Conservation (phyloP, 805 yeast genomes). For the Hyphopichia homilentoma region DNA sequence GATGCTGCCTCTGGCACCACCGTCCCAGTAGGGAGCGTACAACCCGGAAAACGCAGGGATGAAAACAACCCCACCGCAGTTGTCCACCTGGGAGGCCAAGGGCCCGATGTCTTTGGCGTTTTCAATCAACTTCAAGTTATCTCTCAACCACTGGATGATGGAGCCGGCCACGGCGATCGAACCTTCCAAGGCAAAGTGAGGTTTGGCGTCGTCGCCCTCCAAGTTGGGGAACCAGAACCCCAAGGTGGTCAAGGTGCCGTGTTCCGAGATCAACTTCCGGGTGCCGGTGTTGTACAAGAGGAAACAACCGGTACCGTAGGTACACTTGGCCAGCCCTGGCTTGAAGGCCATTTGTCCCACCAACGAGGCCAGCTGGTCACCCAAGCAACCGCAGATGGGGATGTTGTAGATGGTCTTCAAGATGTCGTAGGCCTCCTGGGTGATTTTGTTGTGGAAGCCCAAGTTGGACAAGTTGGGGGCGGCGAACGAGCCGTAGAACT, state of each 20-base stretch:
- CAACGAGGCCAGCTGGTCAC: slow-evolving; percentile 91
- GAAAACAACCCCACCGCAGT: slow-evolving; percentile 88
- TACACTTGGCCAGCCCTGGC: slow-evolving; percentile 87
- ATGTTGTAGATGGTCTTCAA: slow-evolving; percentile 49
- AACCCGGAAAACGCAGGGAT: slow-evolving; percentile 94
- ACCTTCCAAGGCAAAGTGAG: slow-evolving; percentile 91
- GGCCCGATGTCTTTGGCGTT: slow-evolving; percentile 88
- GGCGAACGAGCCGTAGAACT: slow-evolving; percentile 68
- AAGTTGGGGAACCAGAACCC: slow-evolving; percentile 85
- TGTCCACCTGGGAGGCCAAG: slow-evolving; percentile 73
- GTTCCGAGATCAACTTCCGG: slow-evolving; percentile 61
- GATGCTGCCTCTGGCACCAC: slow-evolving; percentile 87
- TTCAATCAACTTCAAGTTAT: slow-evolving; percentile 78
- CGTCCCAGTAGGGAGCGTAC: slow-evolving; percentile 95
- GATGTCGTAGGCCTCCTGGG: slow-evolving; percentile 50
- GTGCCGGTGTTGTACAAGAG: slow-evolving; percentile 83
- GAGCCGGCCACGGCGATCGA: slow-evolving; percentile 96
- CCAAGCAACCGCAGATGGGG: slow-evolving; percentile 86
- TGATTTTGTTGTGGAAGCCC: slow-evolving; percentile 50
- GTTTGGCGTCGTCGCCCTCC: slow-evolving; percentile 44
- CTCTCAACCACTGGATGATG: slow-evolving; percentile 90
- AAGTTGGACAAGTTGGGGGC: slow-evolving; percentile 54
- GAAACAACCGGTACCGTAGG: slow-evolving; percentile 96
- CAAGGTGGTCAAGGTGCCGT: slow-evolving; percentile 85
- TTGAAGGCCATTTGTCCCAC: slow-evolving; percentile 88